Evolutionary conservation across 2,329 filamentous ascomycete species (phyloP).

Genomic region (Phymatotrichopsis omnivora): DNA sequence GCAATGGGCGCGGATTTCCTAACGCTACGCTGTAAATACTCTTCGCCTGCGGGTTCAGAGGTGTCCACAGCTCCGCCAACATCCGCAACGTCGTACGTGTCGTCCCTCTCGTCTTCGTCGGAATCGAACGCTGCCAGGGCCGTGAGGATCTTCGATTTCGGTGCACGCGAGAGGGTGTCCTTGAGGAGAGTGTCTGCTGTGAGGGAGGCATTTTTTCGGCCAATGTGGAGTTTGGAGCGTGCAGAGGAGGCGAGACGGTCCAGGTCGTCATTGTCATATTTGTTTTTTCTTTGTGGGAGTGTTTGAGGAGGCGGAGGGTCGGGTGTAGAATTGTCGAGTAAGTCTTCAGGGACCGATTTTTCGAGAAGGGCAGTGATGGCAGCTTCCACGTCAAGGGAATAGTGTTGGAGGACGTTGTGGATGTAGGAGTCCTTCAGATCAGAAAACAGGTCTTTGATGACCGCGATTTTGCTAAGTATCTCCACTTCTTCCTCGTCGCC

Average conservation of each 20-base stretch:
- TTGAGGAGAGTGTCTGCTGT: constrained; percentile 68
- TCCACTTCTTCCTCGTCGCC: constrained; percentile 57
- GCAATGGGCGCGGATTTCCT: constrained; percentile 36
- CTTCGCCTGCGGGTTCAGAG: constrained; percentile 11
- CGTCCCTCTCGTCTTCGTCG: constrained; percentile 81
- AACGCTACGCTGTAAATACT: not conserved
- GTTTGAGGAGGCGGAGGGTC: constrained; percentile 33
- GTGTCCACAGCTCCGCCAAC: constrained; percentile 78
- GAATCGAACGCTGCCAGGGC: constrained; percentile 24
- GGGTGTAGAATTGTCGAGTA: no score
- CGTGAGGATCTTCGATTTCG: constrained; percentile 22
- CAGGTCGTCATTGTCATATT: constrained; percentile 72
- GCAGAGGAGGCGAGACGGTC: constrained; percentile 58
- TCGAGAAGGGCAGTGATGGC: constrained; percentile 34
- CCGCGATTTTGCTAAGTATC: constrained; percentile 71
- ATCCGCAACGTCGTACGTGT: constrained; percentile 88
- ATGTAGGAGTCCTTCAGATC: constrained; percentile 53
- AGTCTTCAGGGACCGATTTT: no score
- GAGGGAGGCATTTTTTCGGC: constrained; percentile 53
- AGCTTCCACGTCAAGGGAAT: constrained; percentile 54
- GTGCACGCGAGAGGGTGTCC: not conserved
- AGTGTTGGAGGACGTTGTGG: constrained; percentile 46
- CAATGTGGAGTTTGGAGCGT: constrained; percentile 60
- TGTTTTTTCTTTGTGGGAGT: constrained; percentile 53
- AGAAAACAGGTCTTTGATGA: constrained; percentile 90